These are phyloP conservation scores for barrel medic (Medicago truncatula) DNA, from an alignment of 306 rosid species.

Conservation along the genomic window MtrunA17r5.0-ANR NC_053046.1:22081001-22081500, in stretches of 20 bases:
- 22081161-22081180: no score
- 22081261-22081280: neutral
- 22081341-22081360: neutral
- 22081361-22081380: neutral
- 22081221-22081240: no score
- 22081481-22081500: conserved; percentile 14
- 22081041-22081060: no score
- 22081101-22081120: no score
- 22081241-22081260: no score
- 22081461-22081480: neutral
- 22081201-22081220: conserved; percentile 2
- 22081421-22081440: neutral
- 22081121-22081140: no score
- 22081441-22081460: neutral
- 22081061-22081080: no score
- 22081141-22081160: no score
- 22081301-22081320: neutral
- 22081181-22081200: no score
- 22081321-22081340: neutral
- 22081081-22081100: no score
- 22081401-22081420: neutral
- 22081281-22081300: neutral
- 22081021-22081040: no score
- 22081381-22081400: conserved; percentile 21
- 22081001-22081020: no score